Evolutionary conservation across 805 yeast species (phyloP).

Genomic region (Zygosaccharomyces lentus): DNA sequence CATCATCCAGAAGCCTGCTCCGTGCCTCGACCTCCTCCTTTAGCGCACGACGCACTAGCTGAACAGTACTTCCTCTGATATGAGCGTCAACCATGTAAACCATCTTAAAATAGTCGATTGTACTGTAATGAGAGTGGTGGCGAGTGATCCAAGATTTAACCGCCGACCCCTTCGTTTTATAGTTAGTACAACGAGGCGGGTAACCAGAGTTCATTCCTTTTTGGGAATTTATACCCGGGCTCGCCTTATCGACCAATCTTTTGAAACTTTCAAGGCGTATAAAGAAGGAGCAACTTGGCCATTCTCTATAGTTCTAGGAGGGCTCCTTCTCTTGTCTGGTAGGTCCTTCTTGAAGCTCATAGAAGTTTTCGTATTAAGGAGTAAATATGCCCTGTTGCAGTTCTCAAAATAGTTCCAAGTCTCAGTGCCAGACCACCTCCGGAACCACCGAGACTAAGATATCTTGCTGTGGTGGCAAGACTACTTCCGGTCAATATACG

Average conservation of each 20-base stretch:
- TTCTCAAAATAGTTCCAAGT: not conserved
- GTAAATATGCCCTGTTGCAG: constrained; percentile 11
- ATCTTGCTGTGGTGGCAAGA: constrained; percentile 12
- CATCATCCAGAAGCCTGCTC: constrained; percentile 3
- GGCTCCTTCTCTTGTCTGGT: not conserved
- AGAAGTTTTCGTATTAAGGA: not conserved
- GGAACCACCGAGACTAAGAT: not conserved
- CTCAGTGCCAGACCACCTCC: not conserved
- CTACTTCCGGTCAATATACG: constrained; percentile 5
- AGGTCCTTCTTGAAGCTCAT: not conserved
- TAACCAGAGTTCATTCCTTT: constrained; percentile 1
- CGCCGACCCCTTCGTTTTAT: constrained; percentile 5
- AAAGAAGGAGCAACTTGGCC: constrained; percentile 3
- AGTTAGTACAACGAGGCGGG: constrained; percentile 1
- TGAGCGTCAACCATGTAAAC: constrained; percentile 20
- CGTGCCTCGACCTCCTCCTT: constrained; percentile 7
- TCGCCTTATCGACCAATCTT: not conserved
- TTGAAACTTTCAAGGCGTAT: not conserved
- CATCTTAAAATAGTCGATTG: constrained; percentile 8
- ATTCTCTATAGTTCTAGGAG: not conserved
- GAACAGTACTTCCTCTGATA: constrained; percentile 15
- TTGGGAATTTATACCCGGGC: constrained; percentile 3
- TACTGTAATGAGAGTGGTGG: not conserved
- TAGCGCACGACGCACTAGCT: constrained; percentile 11
- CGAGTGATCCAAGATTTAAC: not conserved